Base-by-base conservation (phyloP, 148 eudicot species). In the Rhododendron henanense region DNA sequence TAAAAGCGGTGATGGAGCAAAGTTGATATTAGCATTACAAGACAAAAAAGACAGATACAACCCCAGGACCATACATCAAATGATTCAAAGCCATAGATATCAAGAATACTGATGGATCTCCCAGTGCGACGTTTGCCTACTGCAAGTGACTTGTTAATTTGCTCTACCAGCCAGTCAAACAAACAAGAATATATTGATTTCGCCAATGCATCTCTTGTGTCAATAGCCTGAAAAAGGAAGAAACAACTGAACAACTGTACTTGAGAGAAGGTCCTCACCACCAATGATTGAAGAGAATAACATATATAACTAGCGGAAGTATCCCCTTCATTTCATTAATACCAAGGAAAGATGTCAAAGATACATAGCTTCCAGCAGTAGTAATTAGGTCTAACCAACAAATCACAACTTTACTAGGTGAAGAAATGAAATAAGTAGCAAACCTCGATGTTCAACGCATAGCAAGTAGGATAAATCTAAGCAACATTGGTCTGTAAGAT, bases 141-240 rank as follows among this genome's bases (percentile, higher is more conserved):
- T 81, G 93, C 92, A 65, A 97, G 95, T 81, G 99, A 95, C 88
- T 95, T 95, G 91, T 97, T 97, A 74, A 97, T 91, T 93, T 97
- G 98, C 85, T 97, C 99, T 48, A 97, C 96, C 67, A 97, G 95
- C 98, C 98, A 97, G 91, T 97, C 99, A 91, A 97, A 97, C 91
- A 97, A 90, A 83, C 98, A 97, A 47, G 99, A 94, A 89, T 97
- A 97, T 31, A 97, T 91, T 55, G 99, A 97, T 91, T 97, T 97
- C 51, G 99, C 98, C 89, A 97, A 90, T 51, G 99, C 99, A 91
- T 97, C 99, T 90, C 98, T 92, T 48, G 98, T 84, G 87, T 95
- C 99, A 48, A 89, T 90, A 65, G 99, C 99, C 99, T 97, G 93
- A 84, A 88, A 86, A 83, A 73, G 57, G 85, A 85, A 87, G 77